A percentile compares a stretch with the other conserved stretches of the same genome.
These are phyloP conservation scores for Dothideomycetes sp. DNA, from an alignment of 2,329 filamentous ascomycete genomes.

Conservation along the genomic window DNA sequence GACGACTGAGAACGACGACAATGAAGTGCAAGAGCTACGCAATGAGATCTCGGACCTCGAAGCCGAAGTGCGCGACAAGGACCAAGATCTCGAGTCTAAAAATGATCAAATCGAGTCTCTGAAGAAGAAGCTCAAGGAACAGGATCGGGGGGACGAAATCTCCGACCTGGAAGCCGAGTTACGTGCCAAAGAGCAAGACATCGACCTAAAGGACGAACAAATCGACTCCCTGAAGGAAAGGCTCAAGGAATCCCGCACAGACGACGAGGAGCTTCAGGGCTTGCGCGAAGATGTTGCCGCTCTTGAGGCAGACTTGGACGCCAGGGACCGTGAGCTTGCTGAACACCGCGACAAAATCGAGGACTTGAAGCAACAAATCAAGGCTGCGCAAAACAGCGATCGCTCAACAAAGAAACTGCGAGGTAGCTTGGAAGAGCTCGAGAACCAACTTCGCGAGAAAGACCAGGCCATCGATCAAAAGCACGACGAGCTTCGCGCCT, in stretches of 20 bases:
- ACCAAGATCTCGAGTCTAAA: constrained; percentile 33
- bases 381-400: constrained; percentile 24
- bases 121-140: constrained; percentile 31
- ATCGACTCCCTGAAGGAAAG: constrained; percentile 39
- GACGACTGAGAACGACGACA: constrained; percentile 21
- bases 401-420: constrained; percentile 30
- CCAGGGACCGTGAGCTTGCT: constrained; percentile 36
- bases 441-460: constrained; percentile 27
- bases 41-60: constrained; percentile 44
- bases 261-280: constrained; percentile 45
- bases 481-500: constrained; percentile 23
- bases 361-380: constrained; percentile 8
- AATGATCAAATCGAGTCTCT: constrained; percentile 43
- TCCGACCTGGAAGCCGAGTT: constrained; percentile 43
- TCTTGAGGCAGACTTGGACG: constrained; percentile 42
- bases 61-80: constrained; percentile 40
- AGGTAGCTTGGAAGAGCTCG: constrained; percentile 26
- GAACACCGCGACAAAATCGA: constrained; percentile 20
- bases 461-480: constrained; percentile 27
- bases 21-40: constrained; percentile 52
- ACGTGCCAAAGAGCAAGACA: constrained; percentile 37
- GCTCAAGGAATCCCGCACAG: constrained; percentile 23
- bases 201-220: constrained; percentile 39
- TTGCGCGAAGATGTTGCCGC: constrained; percentile 48
- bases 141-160: constrained; percentile 53